Percentiles rank a stretch among this genome's conserved stretches.
These are phyloP conservation scores for Celoporthe dispersa DNA, from an alignment of 2,329 filamentous ascomycete species.

Conservation along the genomic window DNA sequence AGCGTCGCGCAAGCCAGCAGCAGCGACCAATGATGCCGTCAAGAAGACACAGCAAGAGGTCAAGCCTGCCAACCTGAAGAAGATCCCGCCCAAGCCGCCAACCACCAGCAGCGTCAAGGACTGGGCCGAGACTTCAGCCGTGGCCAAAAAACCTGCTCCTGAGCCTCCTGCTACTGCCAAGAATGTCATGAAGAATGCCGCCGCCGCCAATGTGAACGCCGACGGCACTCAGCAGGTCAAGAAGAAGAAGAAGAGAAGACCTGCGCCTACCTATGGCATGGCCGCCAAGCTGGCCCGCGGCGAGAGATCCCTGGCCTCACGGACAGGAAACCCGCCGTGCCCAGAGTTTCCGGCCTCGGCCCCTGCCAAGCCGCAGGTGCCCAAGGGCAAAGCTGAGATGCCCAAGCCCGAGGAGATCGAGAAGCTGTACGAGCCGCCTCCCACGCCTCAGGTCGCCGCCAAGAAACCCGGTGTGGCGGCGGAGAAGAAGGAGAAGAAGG, in stretches of 20 bases:
- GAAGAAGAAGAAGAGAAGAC: slow-evolving; percentile 30
- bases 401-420: slow-evolving; percentile 23
- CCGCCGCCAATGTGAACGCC: slow-evolving; percentile 8
- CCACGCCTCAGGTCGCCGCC: slow-evolving; percentile 14
- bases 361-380: slow-evolving; percentile 11
- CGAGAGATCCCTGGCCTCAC: slow-evolving; percentile 27
- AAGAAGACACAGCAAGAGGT: slow-evolving; percentile 12
- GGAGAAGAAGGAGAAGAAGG: slow-evolving; percentile 21
- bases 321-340: slow-evolving; percentile 21
- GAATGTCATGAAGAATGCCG: slow-evolving; percentile 19
- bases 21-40: background rate
- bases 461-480: slow-evolving; percentile 12
- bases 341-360: slow-evolving; percentile 7
- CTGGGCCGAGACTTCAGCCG: slow-evolving; percentile 14
- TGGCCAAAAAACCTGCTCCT: background rate
- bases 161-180: slow-evolving; percentile 7
- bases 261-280: slow-evolving; percentile 26
- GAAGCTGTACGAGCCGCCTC: slow-evolving; percentile 2
- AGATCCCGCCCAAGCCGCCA: slow-evolving; percentile 10
- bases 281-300: slow-evolving; percentile 25
- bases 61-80: slow-evolving; percentile 7
- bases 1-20: slow-evolving; percentile 15
- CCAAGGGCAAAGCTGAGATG: slow-evolving; percentile 18
- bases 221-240: slow-evolving; percentile 24
- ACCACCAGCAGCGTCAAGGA: slow-evolving; percentile 25